A percentile compares a stretch with the other conserved stretches of the same genome.
Evolutionary conservation across 164 flowering plant genomes (phyloP).

Genomic region (Annona squamosa): DNA sequence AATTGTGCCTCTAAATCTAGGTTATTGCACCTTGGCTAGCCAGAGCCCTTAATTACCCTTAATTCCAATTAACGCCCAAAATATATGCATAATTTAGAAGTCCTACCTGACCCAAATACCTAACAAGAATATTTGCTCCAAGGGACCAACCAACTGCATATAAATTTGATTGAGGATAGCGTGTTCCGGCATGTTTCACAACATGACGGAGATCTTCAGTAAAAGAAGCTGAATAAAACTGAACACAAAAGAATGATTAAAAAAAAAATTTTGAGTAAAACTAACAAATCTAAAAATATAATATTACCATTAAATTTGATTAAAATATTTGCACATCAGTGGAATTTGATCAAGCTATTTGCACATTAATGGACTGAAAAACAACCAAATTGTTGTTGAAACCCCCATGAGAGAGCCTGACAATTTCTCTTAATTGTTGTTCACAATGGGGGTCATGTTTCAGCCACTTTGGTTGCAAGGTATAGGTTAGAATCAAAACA

Average conservation of each 20-base stretch:
- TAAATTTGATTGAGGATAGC: constrained; percentile 69
- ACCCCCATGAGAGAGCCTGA: background rate
- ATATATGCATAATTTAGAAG: background rate
- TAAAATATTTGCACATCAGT: background rate
- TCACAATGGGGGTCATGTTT: background rate
- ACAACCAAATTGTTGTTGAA: background rate
- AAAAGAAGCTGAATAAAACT: constrained; percentile 96
- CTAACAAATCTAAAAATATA: background rate
- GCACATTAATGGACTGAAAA: background rate
- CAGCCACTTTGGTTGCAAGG: background rate
- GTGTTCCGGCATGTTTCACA: constrained; percentile 47
- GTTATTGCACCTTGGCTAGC: too few relatives aligned
- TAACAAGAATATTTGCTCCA: constrained; percentile 93
- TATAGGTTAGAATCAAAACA: background rate
- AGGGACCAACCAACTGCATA: constrained; percentile 96
- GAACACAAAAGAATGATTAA: constrained; percentile 27
- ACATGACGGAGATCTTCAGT: constrained; percentile 69
- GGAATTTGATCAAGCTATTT: background rate
- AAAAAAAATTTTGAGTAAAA: background rate
- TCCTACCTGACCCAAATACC: constrained; percentile 83
- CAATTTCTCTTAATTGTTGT: background rate
- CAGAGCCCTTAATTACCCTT: background rate
- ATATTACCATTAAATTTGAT: background rate
- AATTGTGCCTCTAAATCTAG: background rate
- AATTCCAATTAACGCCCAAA: background rate